Base-by-base conservation (phyloP, 495 filamentous ascomycete species). In the Daldinia childiae region DNA sequence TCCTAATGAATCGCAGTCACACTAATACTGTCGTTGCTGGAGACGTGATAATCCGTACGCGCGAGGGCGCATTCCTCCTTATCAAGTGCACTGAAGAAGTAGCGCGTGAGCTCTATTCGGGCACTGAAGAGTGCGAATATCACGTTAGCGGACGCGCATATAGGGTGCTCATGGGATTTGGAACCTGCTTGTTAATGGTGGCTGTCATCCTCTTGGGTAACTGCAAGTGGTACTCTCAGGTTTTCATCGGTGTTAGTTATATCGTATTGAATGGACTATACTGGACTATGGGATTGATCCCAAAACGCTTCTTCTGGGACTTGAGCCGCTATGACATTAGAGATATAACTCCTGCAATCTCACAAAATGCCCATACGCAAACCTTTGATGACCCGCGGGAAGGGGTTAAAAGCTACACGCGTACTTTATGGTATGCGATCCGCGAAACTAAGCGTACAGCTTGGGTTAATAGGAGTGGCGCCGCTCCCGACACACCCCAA, bases 31-130 rank as follows among this genome's bases (percentile, higher is more conserved):
- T 91, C 0, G 86, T 87, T 0, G 69, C 32, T 6, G 89, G 88
- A 6, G 87, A 90, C 69, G 81, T 92, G 4, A 83, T 90, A 1
- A 88, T 91, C 39, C 80, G 82, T 24, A 90, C 87, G 15, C 84
- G 87, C 7, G 79, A 86, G 62, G 89, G 89, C 4, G 87, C 85
- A 1, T 90, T 92, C 64, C 65, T 91, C 2, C 71, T 90, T 19
- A 79, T 92, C 27, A 79, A 83, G 43, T 91, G 90, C 72, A 80
- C 81, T 12, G 90, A 92, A 77, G 84, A 88, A 9, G 83, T 91
- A 7, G 85, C 89, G 8, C 82, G 89, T 21, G 87, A 90, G 77
- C 82, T 92, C 1, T 91, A 91, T 74, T 82, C 78, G 11, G 87
- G 87, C 32, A 87, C 86, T 0, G 87, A 90, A 66, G 78, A 83